These are phyloP conservation scores for Solanum peruvianum DNA, from an alignment of 257 asterid genomes.

Conservation along the genomic window DNA sequence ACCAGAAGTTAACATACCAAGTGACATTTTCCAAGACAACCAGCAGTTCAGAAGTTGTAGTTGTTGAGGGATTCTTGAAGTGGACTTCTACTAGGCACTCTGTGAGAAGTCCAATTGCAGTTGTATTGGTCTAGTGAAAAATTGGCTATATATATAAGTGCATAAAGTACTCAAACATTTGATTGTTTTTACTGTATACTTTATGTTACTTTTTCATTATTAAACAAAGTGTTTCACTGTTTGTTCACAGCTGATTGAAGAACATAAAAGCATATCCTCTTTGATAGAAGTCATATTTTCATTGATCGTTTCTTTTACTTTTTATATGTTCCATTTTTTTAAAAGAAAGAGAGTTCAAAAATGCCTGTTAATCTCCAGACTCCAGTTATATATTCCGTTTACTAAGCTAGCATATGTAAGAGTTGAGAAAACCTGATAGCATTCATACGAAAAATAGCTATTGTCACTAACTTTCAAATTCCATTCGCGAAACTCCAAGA, in stretches of 20 bases:
- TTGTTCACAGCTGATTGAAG: background rate
- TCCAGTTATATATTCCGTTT: background rate
- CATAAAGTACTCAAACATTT: background rate
- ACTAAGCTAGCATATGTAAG: background rate
- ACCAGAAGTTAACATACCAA: constrained; percentile 18
- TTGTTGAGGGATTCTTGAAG: constrained; percentile 22
- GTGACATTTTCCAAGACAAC: constrained; percentile 13
- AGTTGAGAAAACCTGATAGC: background rate
- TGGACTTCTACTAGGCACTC: constrained; percentile 22
- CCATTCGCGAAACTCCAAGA: too few relatives aligned
- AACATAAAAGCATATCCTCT: background rate
- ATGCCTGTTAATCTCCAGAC: background rate
- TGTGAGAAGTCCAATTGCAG: constrained; percentile 30
- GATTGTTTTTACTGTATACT: background rate
- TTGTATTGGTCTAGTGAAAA: background rate
- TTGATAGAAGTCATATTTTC: background rate
- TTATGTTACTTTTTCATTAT: background rate
- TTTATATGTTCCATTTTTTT: background rate
- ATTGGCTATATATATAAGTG: background rate
- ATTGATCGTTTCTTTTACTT: background rate
- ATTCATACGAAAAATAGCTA: background rate
- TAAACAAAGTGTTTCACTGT: background rate
- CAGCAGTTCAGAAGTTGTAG: background rate
- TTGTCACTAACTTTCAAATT: background rate
- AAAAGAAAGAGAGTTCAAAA: background rate